Base-by-base conservation (phyloP, 371 early-diverging fungal species). In the Haplosporangium sp. region DNA sequence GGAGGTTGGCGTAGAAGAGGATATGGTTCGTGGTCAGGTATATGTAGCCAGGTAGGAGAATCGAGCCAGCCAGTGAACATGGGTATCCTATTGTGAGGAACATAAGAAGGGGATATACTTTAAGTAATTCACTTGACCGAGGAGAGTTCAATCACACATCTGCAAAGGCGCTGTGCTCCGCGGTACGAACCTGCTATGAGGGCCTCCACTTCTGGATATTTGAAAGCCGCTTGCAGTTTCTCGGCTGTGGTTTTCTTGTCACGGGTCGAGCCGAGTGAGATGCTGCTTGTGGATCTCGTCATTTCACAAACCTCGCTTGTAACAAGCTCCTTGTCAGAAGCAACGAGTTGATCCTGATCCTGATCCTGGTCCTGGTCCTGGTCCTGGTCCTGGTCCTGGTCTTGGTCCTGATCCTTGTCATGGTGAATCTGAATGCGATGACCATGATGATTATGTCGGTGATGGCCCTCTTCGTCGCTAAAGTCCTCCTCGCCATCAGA, bases 1-100 rank as follows among this genome's bases (percentile, higher is more conserved):
- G 91, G 6, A 94, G 75, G 4, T 86, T 83, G 37, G 93, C 92
- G 76, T 90, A 90, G 65, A 93, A 94, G 58, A 91, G 90, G 12
- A 93, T 59, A 54, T 90, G 89, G 6, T 83, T 72, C 13, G 88
- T 86, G 0, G 91, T 91, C 21, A 93, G 65, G 73, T 89, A 94
- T 65, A 94, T 75, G 53, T 83, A 84, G 2, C 94, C 95, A 50
- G 90, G 86, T 3, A 92, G 84, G 52, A 92, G 77, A 6, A 92
- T 89, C 11, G 90, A 86, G 6, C 88, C 83, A 8, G 91, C 84
- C 55, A 94, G 83, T 80, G 88, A 92, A 73, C 94, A 94, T 12
- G 91, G 82, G 85, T 88, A 93, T 64, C 92, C 94, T 92, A 75
- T 56, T 42, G 9, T 36, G 20, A 23, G 23, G 41, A 62, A 54